Conservation (phyloP, 345 rosid genomes). For the Pelargonium nanum region DNA sequence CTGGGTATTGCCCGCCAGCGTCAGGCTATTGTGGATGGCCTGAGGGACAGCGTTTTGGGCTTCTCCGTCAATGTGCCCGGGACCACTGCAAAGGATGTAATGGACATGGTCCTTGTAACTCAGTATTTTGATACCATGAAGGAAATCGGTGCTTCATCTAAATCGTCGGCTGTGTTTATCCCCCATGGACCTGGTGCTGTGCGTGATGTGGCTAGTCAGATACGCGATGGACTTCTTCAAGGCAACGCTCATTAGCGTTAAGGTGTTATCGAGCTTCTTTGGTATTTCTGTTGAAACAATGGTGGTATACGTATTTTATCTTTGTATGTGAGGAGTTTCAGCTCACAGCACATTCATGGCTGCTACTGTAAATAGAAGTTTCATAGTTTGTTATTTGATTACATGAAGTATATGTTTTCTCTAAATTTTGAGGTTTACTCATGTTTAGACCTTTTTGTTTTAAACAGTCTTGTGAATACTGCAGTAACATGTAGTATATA, state of each 20-base stretch:
- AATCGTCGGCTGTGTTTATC: constrained; percentile 17
- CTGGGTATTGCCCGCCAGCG: constrained; percentile 24
- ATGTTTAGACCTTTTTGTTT: too few relatives aligned
- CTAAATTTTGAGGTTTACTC: too few relatives aligned
- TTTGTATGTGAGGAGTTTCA: too few relatives aligned
- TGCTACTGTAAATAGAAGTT: too few relatives aligned
- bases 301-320: not conserved
- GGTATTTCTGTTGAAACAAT: not conserved
- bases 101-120: constrained; percentile 25
- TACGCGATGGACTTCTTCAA: constrained; percentile 20
- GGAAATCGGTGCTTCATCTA: too few relatives aligned
- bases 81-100: constrained; percentile 19
- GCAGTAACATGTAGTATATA: too few relatives aligned
- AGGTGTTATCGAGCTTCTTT: too few relatives aligned
- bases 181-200: constrained; percentile 24
- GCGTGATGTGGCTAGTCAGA: constrained; percentile 18
- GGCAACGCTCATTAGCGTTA: too few relatives aligned
- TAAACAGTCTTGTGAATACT: too few relatives aligned
- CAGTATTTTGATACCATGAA: constrained; percentile 23
- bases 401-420: too few relatives aligned
- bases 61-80: constrained; percentile 21
- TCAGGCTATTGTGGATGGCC: constrained; percentile 22
- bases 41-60: constrained; percentile 23
- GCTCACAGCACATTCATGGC: too few relatives aligned
- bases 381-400: too few relatives aligned